Evolutionary conservation across 768 basidiomycete genomes (phyloP).

Genomic region (Termitomyces sp.): DNA sequence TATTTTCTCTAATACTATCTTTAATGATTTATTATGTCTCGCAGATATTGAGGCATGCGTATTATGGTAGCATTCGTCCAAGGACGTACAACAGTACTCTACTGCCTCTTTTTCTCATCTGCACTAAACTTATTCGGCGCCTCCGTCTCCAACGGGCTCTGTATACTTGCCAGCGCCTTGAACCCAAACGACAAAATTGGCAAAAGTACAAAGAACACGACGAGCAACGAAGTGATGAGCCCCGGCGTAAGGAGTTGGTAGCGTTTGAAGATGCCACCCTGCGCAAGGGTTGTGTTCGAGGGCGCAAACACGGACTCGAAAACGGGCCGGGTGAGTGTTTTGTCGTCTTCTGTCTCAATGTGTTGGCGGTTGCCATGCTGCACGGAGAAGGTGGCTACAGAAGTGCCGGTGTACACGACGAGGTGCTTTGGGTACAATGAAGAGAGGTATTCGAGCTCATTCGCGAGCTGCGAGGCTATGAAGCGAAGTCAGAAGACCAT

Average conservation of each 20-base stretch:
- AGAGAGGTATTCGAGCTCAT: constrained; percentile 49
- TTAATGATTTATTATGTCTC: neutral
- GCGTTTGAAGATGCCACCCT: constrained; percentile 63
- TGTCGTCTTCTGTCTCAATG: constrained; percentile 5
- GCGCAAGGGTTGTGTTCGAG: constrained; percentile 36
- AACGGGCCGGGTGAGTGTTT: neutral
- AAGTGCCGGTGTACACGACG: constrained; percentile 63
- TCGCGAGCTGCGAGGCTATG: constrained; percentile 44
- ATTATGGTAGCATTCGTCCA: neutral
- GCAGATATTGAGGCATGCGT: neutral
- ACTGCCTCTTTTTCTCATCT: constrained; percentile 77
- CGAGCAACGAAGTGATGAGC: constrained; percentile 63
- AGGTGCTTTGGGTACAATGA: constrained; percentile 58
- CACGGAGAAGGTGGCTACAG: constrained; percentile 19
- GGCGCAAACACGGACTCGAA: constrained; percentile 7
- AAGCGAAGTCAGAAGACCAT: constrained; percentile 7
- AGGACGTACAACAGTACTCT: constrained; percentile 14
- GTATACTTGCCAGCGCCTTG: constrained; percentile 68
- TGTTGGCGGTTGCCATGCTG: constrained; percentile 25
- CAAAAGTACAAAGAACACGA: constrained; percentile 64
- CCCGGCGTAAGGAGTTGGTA: constrained; percentile 81
- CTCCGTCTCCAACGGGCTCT: constrained; percentile 64
- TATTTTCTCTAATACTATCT: neutral
- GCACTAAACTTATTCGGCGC: constrained; percentile 66
- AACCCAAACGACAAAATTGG: constrained; percentile 67